A percentile compares a stretch with the other conserved stretches of the same genome.
phyloP scores from a whole-genome alignment of 1,139 yeast species.

The Nakaseomyces sp. region DNA sequence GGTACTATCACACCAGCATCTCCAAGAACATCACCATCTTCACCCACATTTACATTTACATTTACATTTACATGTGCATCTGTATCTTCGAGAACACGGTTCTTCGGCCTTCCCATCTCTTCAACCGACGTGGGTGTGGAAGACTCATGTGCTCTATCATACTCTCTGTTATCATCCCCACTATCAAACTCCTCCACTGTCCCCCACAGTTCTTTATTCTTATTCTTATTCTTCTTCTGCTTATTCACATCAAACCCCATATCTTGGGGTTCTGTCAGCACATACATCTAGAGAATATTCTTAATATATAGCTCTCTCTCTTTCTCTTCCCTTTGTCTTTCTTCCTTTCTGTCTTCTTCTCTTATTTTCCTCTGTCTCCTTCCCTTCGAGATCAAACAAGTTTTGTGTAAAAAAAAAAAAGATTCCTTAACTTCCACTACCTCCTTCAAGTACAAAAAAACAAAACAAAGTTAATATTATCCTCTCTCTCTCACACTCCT shows the following conservation, averaged over 20 bases:
- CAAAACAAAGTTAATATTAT: no score
- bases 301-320: background rate
- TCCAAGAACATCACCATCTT: background rate
- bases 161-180: background rate
- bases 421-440: no score
- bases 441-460: no score
- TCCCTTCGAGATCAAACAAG: no score
- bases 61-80: no score
- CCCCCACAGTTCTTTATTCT: background rate
- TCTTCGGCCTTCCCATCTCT: slow-evolving; percentile 9
- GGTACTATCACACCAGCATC: background rate
- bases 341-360: background rate
- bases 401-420: no score
- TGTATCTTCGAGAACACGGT: background rate
- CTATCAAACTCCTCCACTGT: background rate
- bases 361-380: no score
- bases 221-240: background rate
- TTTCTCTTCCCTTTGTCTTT: background rate
- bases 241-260: slow-evolving; percentile 2
- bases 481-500: no score
- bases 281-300: background rate
- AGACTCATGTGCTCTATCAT: slow-evolving; percentile 11
- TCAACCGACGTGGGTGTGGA: slow-evolving; percentile 23
- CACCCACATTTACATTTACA: no score
- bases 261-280: background rate